A percentile compares a stretch with the other conserved stretches of the same genome.
These are phyloP conservation scores for Chlorella sorokiniana DNA, from an alignment of 139 green algal species.

Conservation along the genomic window DNA sequence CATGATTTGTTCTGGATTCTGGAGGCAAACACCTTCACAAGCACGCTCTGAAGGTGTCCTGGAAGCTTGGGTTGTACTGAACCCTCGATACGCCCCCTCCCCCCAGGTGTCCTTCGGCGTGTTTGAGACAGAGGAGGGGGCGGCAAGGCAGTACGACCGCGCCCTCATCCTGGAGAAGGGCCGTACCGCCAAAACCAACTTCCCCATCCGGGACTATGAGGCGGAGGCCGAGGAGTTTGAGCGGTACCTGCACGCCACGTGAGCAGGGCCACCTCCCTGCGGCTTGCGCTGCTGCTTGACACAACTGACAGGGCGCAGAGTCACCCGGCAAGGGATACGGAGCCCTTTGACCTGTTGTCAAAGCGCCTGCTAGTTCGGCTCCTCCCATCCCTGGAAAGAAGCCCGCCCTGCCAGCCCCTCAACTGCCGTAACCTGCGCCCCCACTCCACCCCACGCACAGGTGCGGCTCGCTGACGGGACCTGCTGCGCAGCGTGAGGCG, in stretches of 20 bases:
- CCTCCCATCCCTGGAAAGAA: neutral
- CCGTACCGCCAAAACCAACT: conserved; percentile 73
- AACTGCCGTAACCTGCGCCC: neutral
- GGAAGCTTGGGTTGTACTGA: too few species aligned
- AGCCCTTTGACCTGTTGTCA: too few species aligned
- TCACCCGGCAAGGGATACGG: too few species aligned
- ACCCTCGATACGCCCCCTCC: too few species aligned
- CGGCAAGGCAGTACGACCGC: conserved; percentile 72
- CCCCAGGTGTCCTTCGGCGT: conserved; percentile 73
- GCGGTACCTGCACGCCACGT: conserved; percentile 8
- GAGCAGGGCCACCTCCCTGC: too few species aligned
- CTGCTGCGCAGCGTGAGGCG: neutral
- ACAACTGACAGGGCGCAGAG: too few species aligned
- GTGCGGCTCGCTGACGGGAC: neutral
- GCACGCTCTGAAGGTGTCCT: too few species aligned
- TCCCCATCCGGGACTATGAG: conserved; percentile 67
- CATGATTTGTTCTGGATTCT: too few species aligned
- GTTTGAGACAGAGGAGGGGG: conserved; percentile 65
- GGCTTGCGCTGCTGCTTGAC: too few species aligned
- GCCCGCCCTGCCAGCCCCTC: neutral
- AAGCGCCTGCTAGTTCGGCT: neutral
- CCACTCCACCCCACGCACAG: neutral
- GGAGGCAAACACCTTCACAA: too few species aligned
- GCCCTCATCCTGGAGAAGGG: conserved; percentile 74
- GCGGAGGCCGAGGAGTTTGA: conserved; percentile 50